phyloP scores from a whole-genome alignment of 2,329 filamentous ascomycete species.

The Amauroascus niger region DNA sequence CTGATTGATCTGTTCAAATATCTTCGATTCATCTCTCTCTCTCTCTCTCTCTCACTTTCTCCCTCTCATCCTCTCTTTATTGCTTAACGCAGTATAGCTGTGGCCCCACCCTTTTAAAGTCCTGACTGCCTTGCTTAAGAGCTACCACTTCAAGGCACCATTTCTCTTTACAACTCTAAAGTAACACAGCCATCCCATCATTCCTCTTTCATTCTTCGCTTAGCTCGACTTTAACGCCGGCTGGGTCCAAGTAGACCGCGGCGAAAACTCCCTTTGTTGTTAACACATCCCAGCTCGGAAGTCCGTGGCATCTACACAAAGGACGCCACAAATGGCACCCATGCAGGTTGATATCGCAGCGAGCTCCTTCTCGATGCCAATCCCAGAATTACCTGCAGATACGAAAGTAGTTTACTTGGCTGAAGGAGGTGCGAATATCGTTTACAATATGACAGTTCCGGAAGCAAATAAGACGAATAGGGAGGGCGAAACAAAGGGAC shows the following conservation, averaged over 20 bases:
- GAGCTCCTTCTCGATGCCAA: background rate
- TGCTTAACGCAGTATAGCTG: background rate
- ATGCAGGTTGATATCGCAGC: background rate
- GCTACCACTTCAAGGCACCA: too few species aligned
- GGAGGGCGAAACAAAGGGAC: slow-evolving; percentile 7
- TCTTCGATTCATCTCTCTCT: background rate
- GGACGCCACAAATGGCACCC: slow-evolving; percentile 2
- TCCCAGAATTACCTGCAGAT: slow-evolving; percentile 29
- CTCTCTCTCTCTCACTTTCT: background rate
- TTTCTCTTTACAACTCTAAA: too few species aligned
- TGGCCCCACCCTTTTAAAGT: background rate
- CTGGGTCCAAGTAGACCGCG: too few species aligned
- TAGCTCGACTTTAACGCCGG: too few species aligned
- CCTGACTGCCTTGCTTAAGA: background rate
- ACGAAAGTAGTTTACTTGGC: slow-evolving; percentile 41
- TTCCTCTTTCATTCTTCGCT: too few species aligned
- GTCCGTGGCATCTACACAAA: background rate
- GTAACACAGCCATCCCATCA: too few species aligned
- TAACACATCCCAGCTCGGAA: too few species aligned
- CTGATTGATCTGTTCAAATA: background rate
- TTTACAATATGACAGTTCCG: slow-evolving; percentile 52
- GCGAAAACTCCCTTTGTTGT: too few species aligned
- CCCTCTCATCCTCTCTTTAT: too few species aligned
- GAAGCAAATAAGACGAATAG: slow-evolving; percentile 19
- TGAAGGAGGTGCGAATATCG: slow-evolving; percentile 69